phyloP scores from a whole-genome alignment of 169 alveolate species.

The Plasmodium inui region DNA sequence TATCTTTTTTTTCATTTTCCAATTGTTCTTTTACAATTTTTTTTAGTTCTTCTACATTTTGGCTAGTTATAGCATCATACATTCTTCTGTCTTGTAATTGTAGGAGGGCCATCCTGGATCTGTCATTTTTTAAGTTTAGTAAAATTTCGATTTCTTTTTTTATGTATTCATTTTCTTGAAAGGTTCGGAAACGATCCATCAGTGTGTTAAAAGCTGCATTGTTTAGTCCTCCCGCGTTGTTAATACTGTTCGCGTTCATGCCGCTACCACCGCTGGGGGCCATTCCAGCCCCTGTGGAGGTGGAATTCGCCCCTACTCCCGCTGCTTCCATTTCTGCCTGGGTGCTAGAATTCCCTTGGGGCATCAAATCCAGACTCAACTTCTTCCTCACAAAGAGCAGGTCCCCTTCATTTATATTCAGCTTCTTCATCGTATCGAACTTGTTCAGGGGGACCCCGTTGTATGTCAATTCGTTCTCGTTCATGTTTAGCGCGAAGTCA shows the following conservation, averaged over 20 bases:
- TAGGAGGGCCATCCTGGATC: conserved; percentile 19
- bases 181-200: conserved; percentile 27
- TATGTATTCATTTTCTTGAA: conserved; percentile 64
- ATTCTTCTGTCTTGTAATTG: conserved; percentile 34
- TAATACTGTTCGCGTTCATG: not conserved
- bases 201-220: conserved; percentile 19
- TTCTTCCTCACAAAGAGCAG: conserved; percentile 53
- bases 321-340: not conserved
- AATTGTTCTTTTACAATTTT: conserved; percentile 59
- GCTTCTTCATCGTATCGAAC: conserved; percentile 54
- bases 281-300: not conserved
- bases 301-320: not conserved
- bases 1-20: conserved; percentile 65
- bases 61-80: conserved; percentile 57
- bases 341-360: not conserved
- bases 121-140: conserved; percentile 47
- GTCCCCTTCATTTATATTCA: conserved; percentile 65
- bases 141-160: conserved; percentile 56
- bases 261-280: not conserved
- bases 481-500: conserved; percentile 58
- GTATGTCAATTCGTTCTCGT: conserved; percentile 50
- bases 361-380: conserved; percentile 13
- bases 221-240: not conserved
- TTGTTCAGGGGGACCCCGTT: conserved; percentile 35
- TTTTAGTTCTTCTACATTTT: conserved; percentile 47